Percentiles rank a stretch among this genome's conserved stretches.
These are phyloP conservation scores for Vitis hybrid DNA, from an alignment of 177 flowering plant genomes.

Conservation along the genomic window DNA sequence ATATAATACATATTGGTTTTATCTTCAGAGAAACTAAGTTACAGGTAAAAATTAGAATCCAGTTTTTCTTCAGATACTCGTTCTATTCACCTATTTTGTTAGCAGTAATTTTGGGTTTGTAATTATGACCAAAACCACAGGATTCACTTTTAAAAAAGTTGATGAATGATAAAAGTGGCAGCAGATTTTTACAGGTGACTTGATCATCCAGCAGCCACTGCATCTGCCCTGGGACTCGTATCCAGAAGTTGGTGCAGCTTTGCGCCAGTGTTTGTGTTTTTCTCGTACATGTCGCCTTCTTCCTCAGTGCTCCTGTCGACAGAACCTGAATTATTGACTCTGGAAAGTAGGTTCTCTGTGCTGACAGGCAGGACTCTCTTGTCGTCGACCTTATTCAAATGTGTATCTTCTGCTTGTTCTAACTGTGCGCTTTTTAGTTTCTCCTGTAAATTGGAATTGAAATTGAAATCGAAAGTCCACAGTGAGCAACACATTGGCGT, in stretches of 20 bases:
- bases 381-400: conserved; percentile 25
- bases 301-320: conserved; percentile 29
- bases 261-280: conserved; percentile 46
- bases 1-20: conserved; percentile 25
- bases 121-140: conserved; percentile 45
- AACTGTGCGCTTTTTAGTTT: conserved; percentile 41
- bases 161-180: not conserved
- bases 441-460: conserved; percentile 43
- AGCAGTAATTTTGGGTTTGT: conserved; percentile 43
- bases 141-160: not conserved
- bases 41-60: conserved; percentile 9
- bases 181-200: not conserved
- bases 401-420: conserved; percentile 22
- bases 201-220: conserved; percentile 79
- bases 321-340: conserved; percentile 59
- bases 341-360: conserved; percentile 66
- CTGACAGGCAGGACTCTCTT: conserved; percentile 30
- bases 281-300: conserved; percentile 44
- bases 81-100: conserved; percentile 27
- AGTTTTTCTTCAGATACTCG: not conserved
- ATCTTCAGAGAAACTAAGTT: conserved; percentile 11
- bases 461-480: no score
- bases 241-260: conserved; percentile 85
- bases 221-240: conserved; percentile 66
- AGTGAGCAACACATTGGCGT: no score